These are phyloP conservation scores for Nothopassalora personata DNA, from an alignment of 2,329 filamentous ascomycete species.

Conservation along the genomic window DNA sequence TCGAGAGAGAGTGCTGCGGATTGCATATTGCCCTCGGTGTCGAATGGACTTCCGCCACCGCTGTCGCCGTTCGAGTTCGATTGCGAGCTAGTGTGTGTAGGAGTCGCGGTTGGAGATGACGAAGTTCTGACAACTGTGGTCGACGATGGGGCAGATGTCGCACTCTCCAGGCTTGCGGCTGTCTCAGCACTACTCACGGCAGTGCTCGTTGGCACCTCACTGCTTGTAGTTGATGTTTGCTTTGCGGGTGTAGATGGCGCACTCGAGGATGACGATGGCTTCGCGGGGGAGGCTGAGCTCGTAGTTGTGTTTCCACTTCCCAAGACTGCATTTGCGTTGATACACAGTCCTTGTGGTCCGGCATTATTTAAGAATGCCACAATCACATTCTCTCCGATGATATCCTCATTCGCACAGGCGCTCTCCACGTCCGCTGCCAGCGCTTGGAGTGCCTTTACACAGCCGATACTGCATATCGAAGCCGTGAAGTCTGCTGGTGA, in stretches of 20 bases:
- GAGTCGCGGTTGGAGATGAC: constrained; percentile 13
- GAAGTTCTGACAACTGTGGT: constrained; percentile 19
- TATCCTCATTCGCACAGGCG: constrained; percentile 33
- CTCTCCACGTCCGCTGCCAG: constrained; percentile 33
- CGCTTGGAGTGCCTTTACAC: constrained; percentile 37
- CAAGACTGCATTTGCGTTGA: constrained; percentile 26
- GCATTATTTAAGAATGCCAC: constrained; percentile 39
- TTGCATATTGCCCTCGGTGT: constrained; percentile 23
- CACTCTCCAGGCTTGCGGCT: constrained; percentile 11
- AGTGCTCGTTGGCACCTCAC: constrained; percentile 4
- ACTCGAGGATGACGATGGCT: constrained; percentile 5
- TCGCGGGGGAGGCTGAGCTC: constrained; percentile 3
- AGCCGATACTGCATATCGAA: constrained; percentile 37
- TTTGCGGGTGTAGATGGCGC: not conserved
- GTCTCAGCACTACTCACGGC: constrained; percentile 12
- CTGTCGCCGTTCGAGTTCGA: constrained; percentile 32
- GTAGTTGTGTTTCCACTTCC: constrained; percentile 8
- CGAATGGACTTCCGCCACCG: constrained; percentile 45
- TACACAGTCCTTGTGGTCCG: constrained; percentile 38
- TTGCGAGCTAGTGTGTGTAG: constrained; percentile 24
- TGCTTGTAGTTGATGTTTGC: constrained; percentile 4
- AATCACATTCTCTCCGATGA: constrained; percentile 38
- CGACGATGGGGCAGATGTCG: constrained; percentile 11
- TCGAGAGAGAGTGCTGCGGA: constrained; percentile 7
- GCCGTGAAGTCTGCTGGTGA: constrained; percentile 38